These are phyloP conservation scores for Fusarium cyanostomum DNA, from an alignment of 2,329 filamentous ascomycete genomes.

Conservation along the genomic window DNA sequence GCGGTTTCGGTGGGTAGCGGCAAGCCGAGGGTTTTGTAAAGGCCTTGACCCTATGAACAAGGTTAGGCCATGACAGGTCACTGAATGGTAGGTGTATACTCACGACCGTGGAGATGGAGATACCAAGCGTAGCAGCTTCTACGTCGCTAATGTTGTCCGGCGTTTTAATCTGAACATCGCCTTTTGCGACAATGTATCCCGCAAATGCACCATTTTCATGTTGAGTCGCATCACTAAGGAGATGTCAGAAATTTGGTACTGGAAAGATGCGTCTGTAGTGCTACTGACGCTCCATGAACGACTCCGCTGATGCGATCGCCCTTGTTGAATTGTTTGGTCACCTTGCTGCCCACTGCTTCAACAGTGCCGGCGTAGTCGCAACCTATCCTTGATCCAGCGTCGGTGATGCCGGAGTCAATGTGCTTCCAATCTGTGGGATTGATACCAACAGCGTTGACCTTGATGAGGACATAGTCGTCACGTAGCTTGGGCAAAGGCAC, in stretches of 20 bases:
- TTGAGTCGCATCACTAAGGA: constrained; percentile 5
- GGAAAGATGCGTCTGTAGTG: background rate
- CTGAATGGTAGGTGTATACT: background rate
- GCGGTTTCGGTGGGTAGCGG: constrained; percentile 55
- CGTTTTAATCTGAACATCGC: constrained; percentile 53
- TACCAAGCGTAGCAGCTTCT: constrained; percentile 57
- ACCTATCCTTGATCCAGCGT: constrained; percentile 43
- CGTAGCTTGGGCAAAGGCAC: constrained; percentile 11
- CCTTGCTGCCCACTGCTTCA: constrained; percentile 54
- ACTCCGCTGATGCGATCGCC: constrained; percentile 56
- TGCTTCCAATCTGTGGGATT: constrained; percentile 50
- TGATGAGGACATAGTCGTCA: constrained; percentile 45
- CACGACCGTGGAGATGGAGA: constrained; percentile 52
- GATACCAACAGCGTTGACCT: constrained; percentile 46
- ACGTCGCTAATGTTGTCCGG: constrained; percentile 53
- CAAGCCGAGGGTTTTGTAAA: constrained; percentile 57
- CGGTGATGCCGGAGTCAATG: constrained; percentile 29
- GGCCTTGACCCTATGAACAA: constrained; percentile 49
- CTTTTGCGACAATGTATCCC: constrained; percentile 52
- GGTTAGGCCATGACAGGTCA: background rate
- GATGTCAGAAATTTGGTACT: background rate
- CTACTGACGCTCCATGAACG: constrained; percentile 17
- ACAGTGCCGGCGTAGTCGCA: constrained; percentile 61
- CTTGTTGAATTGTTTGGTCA: constrained; percentile 51
- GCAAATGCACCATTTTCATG: constrained; percentile 52